Conservation (phyloP, 352 stramenopile species). For the Phytophthora boehmeriae region DNA sequence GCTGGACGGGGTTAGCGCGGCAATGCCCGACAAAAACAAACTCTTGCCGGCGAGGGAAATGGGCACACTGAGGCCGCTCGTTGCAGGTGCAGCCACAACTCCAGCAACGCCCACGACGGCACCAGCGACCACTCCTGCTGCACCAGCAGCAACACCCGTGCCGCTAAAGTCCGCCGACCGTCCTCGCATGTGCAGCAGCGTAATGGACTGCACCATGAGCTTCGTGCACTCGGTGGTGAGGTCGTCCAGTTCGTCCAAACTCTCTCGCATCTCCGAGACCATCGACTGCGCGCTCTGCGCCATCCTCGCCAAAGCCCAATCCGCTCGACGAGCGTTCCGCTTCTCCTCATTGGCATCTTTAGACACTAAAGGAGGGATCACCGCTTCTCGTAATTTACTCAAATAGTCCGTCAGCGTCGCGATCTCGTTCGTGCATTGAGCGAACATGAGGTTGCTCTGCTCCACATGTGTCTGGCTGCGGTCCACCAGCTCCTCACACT, state of each 20-base stretch:
- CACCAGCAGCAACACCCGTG: slow-evolving; percentile 80
- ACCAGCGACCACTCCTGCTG: slow-evolving; percentile 80
- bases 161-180: slow-evolving; percentile 86
- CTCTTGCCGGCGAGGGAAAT: slow-evolving; percentile 87
- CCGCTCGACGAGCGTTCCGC: slow-evolving; percentile 65
- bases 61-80: slow-evolving; percentile 78
- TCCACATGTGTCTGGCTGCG: slow-evolving; percentile 71
- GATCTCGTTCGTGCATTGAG: slow-evolving; percentile 80
- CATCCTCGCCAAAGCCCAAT: slow-evolving; percentile 83
- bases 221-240: slow-evolving; percentile 82
- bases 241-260: slow-evolving; percentile 80
- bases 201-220: slow-evolving; percentile 89
- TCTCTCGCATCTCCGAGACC: slow-evolving; percentile 73
- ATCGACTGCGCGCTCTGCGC: slow-evolving; percentile 69
- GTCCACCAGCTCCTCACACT: slow-evolving; percentile 76
- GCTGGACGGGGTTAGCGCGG: slow-evolving; percentile 79
- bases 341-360: slow-evolving; percentile 79
- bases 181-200: slow-evolving; percentile 79
- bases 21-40: slow-evolving; percentile 81
- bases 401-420: slow-evolving; percentile 81
- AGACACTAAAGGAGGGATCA: slow-evolving; percentile 54
- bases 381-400: slow-evolving; percentile 68
- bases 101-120: slow-evolving; percentile 78
- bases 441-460: slow-evolving; percentile 84
- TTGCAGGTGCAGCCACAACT: slow-evolving; percentile 77